These are phyloP conservation scores for Pittosporum tobira DNA, from an alignment of 129 eudicot genomes.

Conservation along the genomic window DNA sequence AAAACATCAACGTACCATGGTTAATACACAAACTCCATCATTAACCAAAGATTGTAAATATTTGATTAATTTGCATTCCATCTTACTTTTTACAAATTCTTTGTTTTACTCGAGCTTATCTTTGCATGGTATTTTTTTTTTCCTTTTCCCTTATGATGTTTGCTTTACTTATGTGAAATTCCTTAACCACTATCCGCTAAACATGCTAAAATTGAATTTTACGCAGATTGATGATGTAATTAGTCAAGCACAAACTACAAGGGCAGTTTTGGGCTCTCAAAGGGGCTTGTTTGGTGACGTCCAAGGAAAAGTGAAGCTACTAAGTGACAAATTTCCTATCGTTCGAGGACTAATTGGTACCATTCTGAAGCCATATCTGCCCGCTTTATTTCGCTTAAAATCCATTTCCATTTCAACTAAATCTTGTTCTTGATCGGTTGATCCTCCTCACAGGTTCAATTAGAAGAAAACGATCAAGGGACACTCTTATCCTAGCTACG, in stretches of 20 bases:
- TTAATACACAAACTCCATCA: too few relatives aligned
- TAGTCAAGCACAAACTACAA: conserved; percentile 81
- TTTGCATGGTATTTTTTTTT: not conserved
- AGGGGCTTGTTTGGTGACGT: conserved; percentile 89
- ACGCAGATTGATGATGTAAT: conserved; percentile 90
- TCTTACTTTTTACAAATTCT: not conserved
- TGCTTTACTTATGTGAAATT: too few relatives aligned
- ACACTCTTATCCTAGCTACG: conserved; percentile 79
- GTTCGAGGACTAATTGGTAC: conserved; percentile 91
- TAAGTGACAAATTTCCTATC: conserved; percentile 85
- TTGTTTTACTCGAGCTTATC: not conserved
- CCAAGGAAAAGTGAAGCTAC: conserved; percentile 85
- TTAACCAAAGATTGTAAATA: too few relatives aligned
- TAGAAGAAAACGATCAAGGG: conserved; percentile 77
- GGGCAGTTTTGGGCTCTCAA: conserved; percentile 71
- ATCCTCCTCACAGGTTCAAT: conserved; percentile 75
- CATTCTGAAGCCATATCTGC: not conserved
- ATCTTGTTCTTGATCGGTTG: conserved; percentile 2
- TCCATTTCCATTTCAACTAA: not conserved
- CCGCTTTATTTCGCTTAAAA: conserved; percentile 1
- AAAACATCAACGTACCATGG: too few relatives aligned
- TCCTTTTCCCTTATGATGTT: too few relatives aligned
- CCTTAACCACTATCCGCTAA: not conserved
- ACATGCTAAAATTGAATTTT: conserved; percentile 1
- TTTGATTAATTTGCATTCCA: too few relatives aligned